Conservation (phyloP, 2,329 filamentous ascomycete genomes). For the Fusarium sp. region DNA sequence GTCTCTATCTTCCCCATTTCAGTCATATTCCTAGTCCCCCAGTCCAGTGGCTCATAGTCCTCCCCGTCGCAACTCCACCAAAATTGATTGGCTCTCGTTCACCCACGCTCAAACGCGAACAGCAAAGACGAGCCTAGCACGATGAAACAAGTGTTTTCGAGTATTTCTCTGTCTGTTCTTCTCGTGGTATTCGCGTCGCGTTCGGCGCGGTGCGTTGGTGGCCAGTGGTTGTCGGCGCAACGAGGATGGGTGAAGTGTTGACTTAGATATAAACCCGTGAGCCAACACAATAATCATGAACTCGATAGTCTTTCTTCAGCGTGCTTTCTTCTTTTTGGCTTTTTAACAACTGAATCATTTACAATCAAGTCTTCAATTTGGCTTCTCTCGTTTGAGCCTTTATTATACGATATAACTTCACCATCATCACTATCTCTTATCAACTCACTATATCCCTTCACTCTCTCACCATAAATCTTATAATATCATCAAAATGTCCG, state of each 20-base stretch:
- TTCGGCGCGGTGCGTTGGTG: constrained; percentile 14
- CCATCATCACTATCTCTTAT: constrained; percentile 8
- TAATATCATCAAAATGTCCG: constrained; percentile 32
- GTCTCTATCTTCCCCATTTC: neutral
- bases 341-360: neutral
- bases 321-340: constrained; percentile 27
- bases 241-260: constrained; percentile 24
- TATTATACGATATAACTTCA: neutral
- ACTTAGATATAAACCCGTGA: constrained; percentile 33
- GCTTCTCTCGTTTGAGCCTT: constrained; percentile 47
- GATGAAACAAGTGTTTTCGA: constrained; percentile 37
- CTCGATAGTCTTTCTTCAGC: constrained; percentile 32
- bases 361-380: constrained; percentile 1
- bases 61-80: neutral
- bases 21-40: neutral
- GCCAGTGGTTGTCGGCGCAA: constrained; percentile 44
- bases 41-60: constrained; percentile 1
- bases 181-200: constrained; percentile 31
- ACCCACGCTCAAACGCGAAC: constrained; percentile 32
- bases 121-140: constrained; percentile 11
- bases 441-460: constrained; percentile 28
- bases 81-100: constrained; percentile 37
- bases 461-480: constrained; percentile 15
- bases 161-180: neutral
- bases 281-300: neutral